These are phyloP conservation scores for Fusarium ambrosium DNA, from an alignment of 2,329 filamentous ascomycete species.

Conservation along the genomic window DNA sequence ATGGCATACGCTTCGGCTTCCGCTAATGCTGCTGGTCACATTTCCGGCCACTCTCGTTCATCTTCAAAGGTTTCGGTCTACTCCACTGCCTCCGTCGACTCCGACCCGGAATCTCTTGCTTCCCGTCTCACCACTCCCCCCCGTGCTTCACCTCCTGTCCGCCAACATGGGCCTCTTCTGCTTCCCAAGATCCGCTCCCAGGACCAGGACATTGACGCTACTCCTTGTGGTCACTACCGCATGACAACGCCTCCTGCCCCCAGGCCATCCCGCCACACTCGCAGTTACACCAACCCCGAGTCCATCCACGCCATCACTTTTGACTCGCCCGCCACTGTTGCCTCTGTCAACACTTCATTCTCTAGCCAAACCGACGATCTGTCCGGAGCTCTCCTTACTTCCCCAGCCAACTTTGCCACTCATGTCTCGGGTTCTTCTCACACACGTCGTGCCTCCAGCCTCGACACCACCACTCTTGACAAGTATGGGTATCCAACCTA, in stretches of 20 bases:
- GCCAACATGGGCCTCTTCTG: slow-evolving; percentile 83
- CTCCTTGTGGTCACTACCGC: slow-evolving; percentile 57
- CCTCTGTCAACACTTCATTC: slow-evolving; percentile 56
- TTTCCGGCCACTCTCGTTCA: slow-evolving; percentile 70
- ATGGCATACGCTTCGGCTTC: slow-evolving; percentile 58
- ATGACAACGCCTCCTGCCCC: slow-evolving; percentile 48
- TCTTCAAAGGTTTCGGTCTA: slow-evolving; percentile 76
- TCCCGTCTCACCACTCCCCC: slow-evolving; percentile 78
- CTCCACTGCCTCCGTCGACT: slow-evolving; percentile 69
- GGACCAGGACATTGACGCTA: slow-evolving; percentile 80
- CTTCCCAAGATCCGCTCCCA: slow-evolving; percentile 89
- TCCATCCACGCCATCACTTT: slow-evolving; percentile 58
- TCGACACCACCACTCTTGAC: slow-evolving; percentile 75
- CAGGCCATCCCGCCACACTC: slow-evolving; percentile 60
- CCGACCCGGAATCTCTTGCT: slow-evolving; percentile 74
- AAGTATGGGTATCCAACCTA: slow-evolving; percentile 89
- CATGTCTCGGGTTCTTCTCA: slow-evolving; percentile 47
- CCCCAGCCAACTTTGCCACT: slow-evolving; percentile 70
- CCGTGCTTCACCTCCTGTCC: slow-evolving; percentile 75
- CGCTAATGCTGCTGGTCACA: slow-evolving; percentile 39
- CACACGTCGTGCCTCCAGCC: slow-evolving; percentile 72
- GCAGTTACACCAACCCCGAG: slow-evolving; percentile 74
- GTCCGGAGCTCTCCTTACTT: slow-evolving; percentile 72
- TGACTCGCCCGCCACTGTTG: slow-evolving; percentile 40
- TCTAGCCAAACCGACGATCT: slow-evolving; percentile 50